Base-by-base conservation (phyloP, 768 basidiomycete genomes). In the Punctularia strigosozonata region DNA sequence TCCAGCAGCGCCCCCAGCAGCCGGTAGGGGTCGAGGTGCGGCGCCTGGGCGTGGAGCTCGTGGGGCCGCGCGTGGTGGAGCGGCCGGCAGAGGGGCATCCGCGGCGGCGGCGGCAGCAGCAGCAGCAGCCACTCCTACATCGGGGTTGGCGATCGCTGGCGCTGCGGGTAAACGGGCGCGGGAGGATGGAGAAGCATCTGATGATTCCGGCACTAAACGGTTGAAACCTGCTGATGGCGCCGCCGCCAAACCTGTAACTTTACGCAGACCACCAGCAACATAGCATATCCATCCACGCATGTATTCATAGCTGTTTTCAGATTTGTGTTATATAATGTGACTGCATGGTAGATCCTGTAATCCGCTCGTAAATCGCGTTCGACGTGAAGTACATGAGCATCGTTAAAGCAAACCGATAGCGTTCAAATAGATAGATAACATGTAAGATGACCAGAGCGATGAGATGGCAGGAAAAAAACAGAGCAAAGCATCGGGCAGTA, bases 181-280 rank as follows among this genome's bases (percentile, higher is more conserved):
- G 30, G 80, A 84, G 45, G 75, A 76, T 22, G 63, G 61, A 8
- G 53, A 58, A 19, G 17, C 53, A n/a, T 44, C 57, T 0, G 76
- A 77, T 15, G 75, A 77, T 48, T 71, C 77, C 7, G 60, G 82
- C 23, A 76, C 71, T 0, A 83, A 84, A 50, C 72, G 81, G 31
- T 44, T 80, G 38, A 82, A 79, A 51, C 73, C 74, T 35, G 71
- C 73, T 31, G 65, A 67, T 24, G 47, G 42, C 19, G 35, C 21
- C 10, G 45, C 46, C 13, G 44, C 36, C 36, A 57, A 61, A 41
- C 62, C 65, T 4, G 59, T 7, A 37, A 43, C 15, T 42, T 64
- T 36, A 52, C 57, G 47, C 57, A n/a, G n/a, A n/a, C n/a, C n/a
- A n/a, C n/a, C n/a, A n/a, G 63, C 8, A 19, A 34, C 33, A 10